phyloP scores from a whole-genome alignment of 306 rosid species.

The Astragalus membranaceus region DNA sequence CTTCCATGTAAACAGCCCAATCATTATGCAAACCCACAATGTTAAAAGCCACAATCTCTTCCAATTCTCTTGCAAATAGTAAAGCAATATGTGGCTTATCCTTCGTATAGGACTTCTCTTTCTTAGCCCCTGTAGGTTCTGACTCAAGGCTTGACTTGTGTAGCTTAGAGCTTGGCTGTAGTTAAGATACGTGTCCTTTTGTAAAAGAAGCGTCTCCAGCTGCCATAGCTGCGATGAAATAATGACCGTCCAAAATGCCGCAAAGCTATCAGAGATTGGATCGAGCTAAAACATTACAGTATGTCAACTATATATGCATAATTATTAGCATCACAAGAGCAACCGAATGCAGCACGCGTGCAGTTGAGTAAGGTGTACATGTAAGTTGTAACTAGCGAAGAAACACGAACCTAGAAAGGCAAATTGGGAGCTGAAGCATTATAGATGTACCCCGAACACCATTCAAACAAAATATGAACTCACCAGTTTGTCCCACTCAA shows the following conservation, averaged over 20 bases:
- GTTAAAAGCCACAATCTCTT: slow-evolving; percentile 80
- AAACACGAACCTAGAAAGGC: background rate
- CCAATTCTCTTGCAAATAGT: slow-evolving; percentile 91
- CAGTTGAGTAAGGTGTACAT: slow-evolving; percentile 3
- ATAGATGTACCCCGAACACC: background rate
- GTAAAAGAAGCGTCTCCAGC: slow-evolving; percentile 87
- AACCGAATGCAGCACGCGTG: slow-evolving; percentile 22
- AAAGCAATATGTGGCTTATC: slow-evolving; percentile 56
- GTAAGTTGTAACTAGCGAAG: background rate
- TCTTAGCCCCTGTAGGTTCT: slow-evolving; percentile 89
- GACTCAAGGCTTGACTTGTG: slow-evolving; percentile 98
- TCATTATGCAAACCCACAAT: slow-evolving; percentile 68
- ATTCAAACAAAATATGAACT: background rate
- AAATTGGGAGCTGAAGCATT: slow-evolving; percentile 9
- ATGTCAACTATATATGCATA: slow-evolving; percentile 20
- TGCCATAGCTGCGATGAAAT: slow-evolving; percentile 79
- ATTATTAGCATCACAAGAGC: slow-evolving; percentile 11
- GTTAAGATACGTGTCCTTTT: slow-evolving; percentile 89
- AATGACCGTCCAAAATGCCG: slow-evolving; percentile 23
- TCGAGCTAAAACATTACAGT: slow-evolving; percentile 14
- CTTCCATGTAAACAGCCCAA: slow-evolving; percentile 81
- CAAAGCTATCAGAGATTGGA: slow-evolving; percentile 24
- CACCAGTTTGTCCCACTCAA: background rate
- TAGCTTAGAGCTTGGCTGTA: slow-evolving; percentile 98
- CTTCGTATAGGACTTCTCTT: slow-evolving; percentile 60